These are phyloP conservation scores for Thymus mandschuricus DNA, from an alignment of 257 asterid species.

Conservation along the genomic window DNA sequence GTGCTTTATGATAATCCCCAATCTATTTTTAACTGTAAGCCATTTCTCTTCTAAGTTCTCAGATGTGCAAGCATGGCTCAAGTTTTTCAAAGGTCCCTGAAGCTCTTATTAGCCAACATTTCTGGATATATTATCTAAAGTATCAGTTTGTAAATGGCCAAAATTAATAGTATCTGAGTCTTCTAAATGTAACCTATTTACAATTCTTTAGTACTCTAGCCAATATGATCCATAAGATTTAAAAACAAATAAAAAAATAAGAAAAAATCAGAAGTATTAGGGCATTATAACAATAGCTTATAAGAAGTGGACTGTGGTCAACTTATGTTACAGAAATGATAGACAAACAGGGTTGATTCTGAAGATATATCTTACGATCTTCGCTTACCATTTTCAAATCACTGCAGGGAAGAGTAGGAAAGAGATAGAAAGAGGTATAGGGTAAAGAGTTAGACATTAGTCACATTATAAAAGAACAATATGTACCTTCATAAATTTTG, in stretches of 20 bases:
- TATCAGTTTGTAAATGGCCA: not conserved
- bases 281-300: not conserved
- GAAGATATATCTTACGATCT: not conserved
- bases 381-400: not conserved
- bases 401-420: not conserved
- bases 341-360: not conserved
- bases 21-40: not conserved
- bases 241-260: too few relatives aligned
- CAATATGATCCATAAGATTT: not conserved
- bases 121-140: too few relatives aligned
- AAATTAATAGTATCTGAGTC: not conserved
- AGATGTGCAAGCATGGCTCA: not conserved
- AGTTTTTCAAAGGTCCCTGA: not conserved
- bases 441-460: slow-evolving; percentile 1
- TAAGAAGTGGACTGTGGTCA: not conserved
- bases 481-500: slow-evolving; percentile 87
- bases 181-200: not conserved
- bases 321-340: not conserved
- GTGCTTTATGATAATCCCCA: not conserved
- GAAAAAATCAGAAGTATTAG: too few relatives aligned
- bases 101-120: not conserved
- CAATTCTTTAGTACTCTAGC: not conserved
- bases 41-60: not conserved
- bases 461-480: not conserved
- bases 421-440: not conserved